These are phyloP conservation scores for Ganoderma multipileum DNA, from an alignment of 1,284 basidiomycete genomes.

Conservation along the genomic window DNA sequence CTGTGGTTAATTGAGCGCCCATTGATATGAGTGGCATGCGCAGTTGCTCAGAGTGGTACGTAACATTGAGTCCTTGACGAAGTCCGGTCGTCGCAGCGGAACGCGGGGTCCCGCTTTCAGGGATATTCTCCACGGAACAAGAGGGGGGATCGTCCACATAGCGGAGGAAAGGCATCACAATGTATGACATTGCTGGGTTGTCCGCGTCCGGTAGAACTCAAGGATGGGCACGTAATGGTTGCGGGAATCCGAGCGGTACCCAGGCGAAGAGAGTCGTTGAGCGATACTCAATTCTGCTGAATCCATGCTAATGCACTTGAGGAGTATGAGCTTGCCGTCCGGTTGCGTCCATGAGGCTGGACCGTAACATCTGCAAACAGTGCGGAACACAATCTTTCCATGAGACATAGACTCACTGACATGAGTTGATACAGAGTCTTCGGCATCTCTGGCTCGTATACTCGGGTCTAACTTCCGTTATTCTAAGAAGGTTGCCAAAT, in stretches of 20 bases:
- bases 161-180: conserved; percentile 42
- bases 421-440: no score
- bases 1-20: no score
- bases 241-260: conserved; percentile 28
- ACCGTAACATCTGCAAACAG: background rate
- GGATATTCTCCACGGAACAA: conserved; percentile 29
- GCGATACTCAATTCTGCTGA: conserved; percentile 34
- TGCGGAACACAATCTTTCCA: background rate
- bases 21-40: no score
- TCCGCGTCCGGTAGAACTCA: conserved; percentile 35
- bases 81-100: no score
- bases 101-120: no score
- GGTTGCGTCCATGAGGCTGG: conserved; percentile 38
- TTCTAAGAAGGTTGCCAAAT: no score
- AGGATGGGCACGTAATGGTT: conserved; percentile 44
- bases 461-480: no score
- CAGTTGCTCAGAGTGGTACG: no score
- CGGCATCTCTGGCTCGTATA: background rate
- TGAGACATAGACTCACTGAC: no score
- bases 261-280: conserved; percentile 22
- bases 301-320: conserved; percentile 33
- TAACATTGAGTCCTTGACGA: no score
- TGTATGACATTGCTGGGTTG: conserved; percentile 25
- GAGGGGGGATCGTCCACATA: conserved; percentile 33
- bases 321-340: conserved; percentile 35